phyloP scores from a whole-genome alignment of 805 yeast genomes.

The Cephaloascus fragrans region DNA sequence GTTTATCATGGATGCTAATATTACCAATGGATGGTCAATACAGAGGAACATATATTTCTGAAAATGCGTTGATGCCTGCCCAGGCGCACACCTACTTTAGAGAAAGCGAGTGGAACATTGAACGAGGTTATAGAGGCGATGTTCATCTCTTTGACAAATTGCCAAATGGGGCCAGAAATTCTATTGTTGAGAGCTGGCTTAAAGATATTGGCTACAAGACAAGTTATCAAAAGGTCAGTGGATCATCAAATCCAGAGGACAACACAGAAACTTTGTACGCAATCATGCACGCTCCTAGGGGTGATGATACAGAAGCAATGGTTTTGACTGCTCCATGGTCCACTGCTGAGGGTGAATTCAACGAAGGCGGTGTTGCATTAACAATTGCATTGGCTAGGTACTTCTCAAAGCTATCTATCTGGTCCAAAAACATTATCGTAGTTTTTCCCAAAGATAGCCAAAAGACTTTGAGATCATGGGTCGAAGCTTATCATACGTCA shows the following conservation, averaged over 20 bases:
- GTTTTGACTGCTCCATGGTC: conserved; percentile 85
- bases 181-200: conserved; percentile 47
- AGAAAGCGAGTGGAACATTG: conserved; percentile 89
- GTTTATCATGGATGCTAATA: conserved; percentile 35
- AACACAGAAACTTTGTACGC: conserved; percentile 55
- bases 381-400: conserved; percentile 68
- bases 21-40: conserved; percentile 78
- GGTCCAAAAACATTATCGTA: conserved; percentile 90
- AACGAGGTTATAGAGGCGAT: conserved; percentile 74
- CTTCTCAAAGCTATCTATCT: conserved; percentile 77
- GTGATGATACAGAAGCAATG: conserved; percentile 94
- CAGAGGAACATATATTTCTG: conserved; percentile 80
- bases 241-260: conserved; percentile 13
- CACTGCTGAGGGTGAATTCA: conserved; percentile 52
- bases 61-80: conserved; percentile 94
- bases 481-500: conserved; percentile 81
- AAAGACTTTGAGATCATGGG: conserved; percentile 75
- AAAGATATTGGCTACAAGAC: conserved; percentile 66
- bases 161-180: conserved; percentile 28
- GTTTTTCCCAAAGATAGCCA: conserved; percentile 72
- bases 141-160: conserved; percentile 25
- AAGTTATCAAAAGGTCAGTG: conserved; percentile 6
- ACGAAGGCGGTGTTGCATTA: conserved; percentile 74
- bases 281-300: conserved; percentile 84
- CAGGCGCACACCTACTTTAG: conserved; percentile 89